phyloP scores from a whole-genome alignment of 2,329 filamentous ascomycete genomes.

The Calonectria leucothoes region DNA sequence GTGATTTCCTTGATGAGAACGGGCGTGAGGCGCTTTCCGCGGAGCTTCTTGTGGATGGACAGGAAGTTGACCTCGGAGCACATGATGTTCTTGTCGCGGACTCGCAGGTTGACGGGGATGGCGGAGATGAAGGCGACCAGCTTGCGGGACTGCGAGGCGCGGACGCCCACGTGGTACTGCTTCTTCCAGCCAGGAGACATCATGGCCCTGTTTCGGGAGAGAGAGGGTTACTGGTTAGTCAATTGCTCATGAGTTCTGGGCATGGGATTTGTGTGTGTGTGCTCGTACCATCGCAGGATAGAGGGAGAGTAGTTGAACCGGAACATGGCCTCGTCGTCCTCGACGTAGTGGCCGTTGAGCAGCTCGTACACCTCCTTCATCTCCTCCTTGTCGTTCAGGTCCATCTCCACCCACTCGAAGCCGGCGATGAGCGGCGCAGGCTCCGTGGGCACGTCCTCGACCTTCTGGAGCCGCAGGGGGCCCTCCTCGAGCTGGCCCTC shows the following conservation, averaged over 20 bases:
- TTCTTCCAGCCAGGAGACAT: conserved; percentile 95
- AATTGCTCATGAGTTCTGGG: not conserved
- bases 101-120: conserved; percentile 84
- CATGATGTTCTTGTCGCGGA: conserved; percentile 80
- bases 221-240: conserved; percentile 19
- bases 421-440: conserved; percentile 80
- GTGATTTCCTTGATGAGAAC: conserved; percentile 99
- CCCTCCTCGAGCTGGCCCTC: conserved; percentile 75
- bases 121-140: conserved; percentile 97
- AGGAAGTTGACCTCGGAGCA: conserved; percentile 98
- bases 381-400: conserved; percentile 81
- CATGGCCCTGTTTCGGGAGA: conserved; percentile 83
- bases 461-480: conserved; percentile 82
- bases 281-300: conserved; percentile 84
- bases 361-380: conserved; percentile 93
- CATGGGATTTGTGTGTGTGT: no score
- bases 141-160: conserved; percentile 83
- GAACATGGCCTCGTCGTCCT: conserved; percentile 97
- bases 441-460: conserved; percentile 82
- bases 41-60: conserved; percentile 97
- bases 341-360: conserved; percentile 93
- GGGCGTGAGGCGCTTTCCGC: conserved; percentile 90
- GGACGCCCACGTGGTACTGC: conserved; percentile 95
- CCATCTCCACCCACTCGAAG: conserved; percentile 95
- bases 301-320: conserved; percentile 94